Evolutionary conservation across 2,329 filamentous ascomycete genomes (phyloP).

Genomic region (Calycina herbarum): DNA sequence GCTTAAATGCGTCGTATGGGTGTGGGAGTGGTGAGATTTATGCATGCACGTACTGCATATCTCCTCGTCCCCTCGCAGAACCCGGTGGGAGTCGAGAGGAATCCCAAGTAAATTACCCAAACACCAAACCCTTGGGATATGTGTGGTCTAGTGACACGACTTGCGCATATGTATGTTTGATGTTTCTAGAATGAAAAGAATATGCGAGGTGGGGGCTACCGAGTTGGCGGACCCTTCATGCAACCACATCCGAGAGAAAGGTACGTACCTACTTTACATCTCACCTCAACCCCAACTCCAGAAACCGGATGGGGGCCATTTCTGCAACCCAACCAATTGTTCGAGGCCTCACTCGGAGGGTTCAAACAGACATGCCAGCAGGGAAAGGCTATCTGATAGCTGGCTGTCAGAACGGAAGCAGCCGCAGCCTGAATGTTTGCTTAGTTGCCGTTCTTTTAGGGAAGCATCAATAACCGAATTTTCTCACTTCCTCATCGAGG

Average conservation of each 20-base stretch:
- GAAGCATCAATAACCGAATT: too few relatives aligned
- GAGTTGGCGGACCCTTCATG: background rate
- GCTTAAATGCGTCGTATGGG: background rate
- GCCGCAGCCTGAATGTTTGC: background rate
- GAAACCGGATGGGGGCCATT: background rate
- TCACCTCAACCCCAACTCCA: background rate
- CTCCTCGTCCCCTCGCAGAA: background rate
- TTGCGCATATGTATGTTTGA: background rate
- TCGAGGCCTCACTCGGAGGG: background rate
- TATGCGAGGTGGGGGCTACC: constrained; percentile 2
- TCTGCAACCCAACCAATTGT: background rate
- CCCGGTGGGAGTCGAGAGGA: background rate
- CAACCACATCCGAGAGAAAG: background rate
- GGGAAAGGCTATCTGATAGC: background rate
- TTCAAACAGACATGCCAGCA: background rate
- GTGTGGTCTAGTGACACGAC: background rate
- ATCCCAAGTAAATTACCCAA: background rate
- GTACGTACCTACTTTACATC: too few relatives aligned
- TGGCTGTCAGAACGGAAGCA: background rate
- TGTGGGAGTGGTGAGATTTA: background rate
- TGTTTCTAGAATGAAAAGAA: background rate
- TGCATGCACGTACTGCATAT: background rate
- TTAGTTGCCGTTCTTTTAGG: too few relatives aligned
- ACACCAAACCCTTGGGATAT: background rate
- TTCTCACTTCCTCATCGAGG: background rate